phyloP scores from a whole-genome alignment of 768 basidiomycete species.

The Lepiota venenata region DNA sequence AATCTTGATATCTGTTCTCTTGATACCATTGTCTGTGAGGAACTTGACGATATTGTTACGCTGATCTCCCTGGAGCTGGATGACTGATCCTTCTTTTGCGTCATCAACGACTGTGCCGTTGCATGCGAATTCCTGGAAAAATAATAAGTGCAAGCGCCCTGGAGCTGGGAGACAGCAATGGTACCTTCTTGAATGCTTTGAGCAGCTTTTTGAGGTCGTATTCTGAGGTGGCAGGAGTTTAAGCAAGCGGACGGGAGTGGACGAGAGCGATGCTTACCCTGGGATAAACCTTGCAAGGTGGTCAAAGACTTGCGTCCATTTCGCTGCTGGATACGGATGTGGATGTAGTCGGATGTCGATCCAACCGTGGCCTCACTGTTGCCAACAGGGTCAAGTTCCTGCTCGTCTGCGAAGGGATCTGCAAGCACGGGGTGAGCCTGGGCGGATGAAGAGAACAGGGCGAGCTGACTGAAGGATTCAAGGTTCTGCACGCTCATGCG shows the following conservation, averaged over 20 bases:
- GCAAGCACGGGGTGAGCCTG: constrained; percentile 13
- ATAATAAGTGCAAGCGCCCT: neutral
- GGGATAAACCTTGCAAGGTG: constrained; percentile 92
- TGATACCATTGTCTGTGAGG: constrained; percentile 79
- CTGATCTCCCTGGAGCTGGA: constrained; percentile 99
- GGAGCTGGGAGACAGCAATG: constrained; percentile 5
- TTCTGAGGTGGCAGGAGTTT: constrained; percentile 43
- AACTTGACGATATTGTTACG: constrained; percentile 86
- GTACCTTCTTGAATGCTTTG: constrained; percentile 98
- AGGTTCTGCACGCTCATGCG: constrained; percentile 97
- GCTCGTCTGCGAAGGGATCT: constrained; percentile 96
- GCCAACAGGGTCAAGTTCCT: constrained; percentile 68
- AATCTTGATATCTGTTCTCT: constrained; percentile 75
- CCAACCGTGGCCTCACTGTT: constrained; percentile 74
- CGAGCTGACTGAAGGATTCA: constrained; percentile 46
- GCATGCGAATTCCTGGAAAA: constrained; percentile 87
- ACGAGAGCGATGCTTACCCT: constrained; percentile 47
- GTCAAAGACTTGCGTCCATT: constrained; percentile 99
- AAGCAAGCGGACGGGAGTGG: constrained; percentile 4
- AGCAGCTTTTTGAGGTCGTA: constrained; percentile 97
- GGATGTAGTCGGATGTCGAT: constrained; percentile 81
- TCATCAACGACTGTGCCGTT: constrained; percentile 97
- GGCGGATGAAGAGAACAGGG: neutral
- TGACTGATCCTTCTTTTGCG: constrained; percentile 93
- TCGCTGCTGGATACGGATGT: constrained; percentile 97